Evolutionary conservation across 306 rosid genomes (phyloP).

Genomic region (Fagus crenata): DNA sequence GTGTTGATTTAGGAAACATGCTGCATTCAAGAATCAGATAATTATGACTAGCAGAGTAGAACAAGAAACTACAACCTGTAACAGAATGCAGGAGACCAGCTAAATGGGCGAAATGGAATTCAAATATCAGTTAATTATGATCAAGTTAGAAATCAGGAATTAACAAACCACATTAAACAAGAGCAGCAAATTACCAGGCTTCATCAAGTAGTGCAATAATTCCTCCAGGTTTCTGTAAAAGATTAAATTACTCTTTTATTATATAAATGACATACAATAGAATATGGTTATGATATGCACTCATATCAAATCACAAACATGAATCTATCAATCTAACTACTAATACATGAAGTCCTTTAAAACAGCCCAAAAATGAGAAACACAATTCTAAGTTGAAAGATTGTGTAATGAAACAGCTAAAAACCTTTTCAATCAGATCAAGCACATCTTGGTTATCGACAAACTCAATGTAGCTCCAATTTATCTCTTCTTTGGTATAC

Average conservation of each 20-base stretch:
- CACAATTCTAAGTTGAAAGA: neutral
- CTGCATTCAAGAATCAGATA: conserved; percentile 51
- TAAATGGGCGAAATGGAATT: too few relatives aligned
- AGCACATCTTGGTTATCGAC: conserved; percentile 97
- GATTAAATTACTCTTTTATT: conserved; percentile 29
- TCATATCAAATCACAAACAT: too few relatives aligned
- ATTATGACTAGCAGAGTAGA: conserved; percentile 37
- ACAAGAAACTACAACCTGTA: conserved; percentile 12
- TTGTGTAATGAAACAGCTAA: conserved; percentile 14
- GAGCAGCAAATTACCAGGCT: conserved; percentile 76
- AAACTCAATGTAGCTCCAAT: conserved; percentile 99
- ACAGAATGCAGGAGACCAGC: too few relatives aligned
- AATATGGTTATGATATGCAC: too few relatives aligned
- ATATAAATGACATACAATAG: neutral
- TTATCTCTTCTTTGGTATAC: conserved; percentile 85
- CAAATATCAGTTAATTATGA: too few relatives aligned
- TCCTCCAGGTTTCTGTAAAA: conserved; percentile 96
- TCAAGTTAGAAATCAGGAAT: too few relatives aligned
- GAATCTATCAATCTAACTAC: too few relatives aligned
- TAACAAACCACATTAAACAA: neutral
- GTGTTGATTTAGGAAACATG: conserved; percentile 99
- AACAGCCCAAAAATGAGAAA: too few relatives aligned
- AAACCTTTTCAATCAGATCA: conserved; percentile 94
- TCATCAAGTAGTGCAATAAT: conserved; percentile 90
- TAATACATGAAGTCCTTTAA: too few relatives aligned